Percentiles rank a stretch among this genome's conserved stretches.
Evolutionary conservation across 192 early-diverging fungal species (phyloP).

Genomic region (Lobosporangium transversale): DNA sequence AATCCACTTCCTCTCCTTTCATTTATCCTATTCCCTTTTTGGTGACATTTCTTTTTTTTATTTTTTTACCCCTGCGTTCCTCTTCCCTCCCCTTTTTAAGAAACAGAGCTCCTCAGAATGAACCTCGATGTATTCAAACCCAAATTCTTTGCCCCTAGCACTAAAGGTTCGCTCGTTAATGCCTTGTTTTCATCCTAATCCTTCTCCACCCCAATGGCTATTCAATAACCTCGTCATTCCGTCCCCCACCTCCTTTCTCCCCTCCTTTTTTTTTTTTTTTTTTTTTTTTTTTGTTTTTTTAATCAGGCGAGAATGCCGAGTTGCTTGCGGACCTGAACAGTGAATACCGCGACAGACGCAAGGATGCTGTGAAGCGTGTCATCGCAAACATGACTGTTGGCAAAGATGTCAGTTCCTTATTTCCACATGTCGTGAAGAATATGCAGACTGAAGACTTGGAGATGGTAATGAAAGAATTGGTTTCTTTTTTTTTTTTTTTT

Average conservation of each 20-base stretch:
- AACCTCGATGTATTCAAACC: constrained; percentile 57
- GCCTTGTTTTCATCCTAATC: not conserved
- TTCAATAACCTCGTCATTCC: constrained; percentile 1
- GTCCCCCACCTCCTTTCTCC: no score
- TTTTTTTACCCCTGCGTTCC: not conserved
- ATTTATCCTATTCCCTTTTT: not conserved
- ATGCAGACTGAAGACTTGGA: constrained; percentile 99
- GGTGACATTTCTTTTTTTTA: not conserved
- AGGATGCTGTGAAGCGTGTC: constrained; percentile 98
- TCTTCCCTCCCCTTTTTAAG: not conserved
- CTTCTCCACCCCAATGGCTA: not conserved
- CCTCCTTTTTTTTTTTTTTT: no score
- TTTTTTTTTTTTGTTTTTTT: no score
- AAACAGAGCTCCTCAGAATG: not conserved
- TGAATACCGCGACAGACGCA: constrained; percentile 95
- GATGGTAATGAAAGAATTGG: constrained; percentile 26
- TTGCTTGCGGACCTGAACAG: constrained; percentile 96
- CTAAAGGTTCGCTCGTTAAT: constrained; percentile 65
- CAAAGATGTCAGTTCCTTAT: constrained; percentile 95
- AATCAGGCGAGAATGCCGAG: constrained; percentile 95
- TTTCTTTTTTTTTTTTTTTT: not conserved
- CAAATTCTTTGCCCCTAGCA: constrained; percentile 81
- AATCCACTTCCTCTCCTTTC: not conserved
- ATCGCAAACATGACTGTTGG: constrained; percentile 99
- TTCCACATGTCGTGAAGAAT: constrained; percentile 97